These are phyloP conservation scores for Batrachochytrium dendrobatidis DNA, from an alignment of 371 early-diverging fungal genomes.

Conservation along the genomic window DNA sequence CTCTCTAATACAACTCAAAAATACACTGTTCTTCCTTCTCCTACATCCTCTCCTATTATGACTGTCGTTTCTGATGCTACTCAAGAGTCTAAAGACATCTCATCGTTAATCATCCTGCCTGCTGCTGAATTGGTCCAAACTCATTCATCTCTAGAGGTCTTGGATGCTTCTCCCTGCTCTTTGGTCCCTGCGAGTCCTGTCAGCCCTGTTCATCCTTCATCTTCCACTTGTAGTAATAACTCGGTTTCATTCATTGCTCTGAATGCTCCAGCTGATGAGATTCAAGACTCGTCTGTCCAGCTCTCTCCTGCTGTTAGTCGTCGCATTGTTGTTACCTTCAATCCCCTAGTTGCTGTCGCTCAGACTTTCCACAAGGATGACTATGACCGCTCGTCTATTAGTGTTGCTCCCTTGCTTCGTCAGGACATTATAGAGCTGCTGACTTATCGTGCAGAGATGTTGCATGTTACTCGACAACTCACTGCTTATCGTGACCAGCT, in stretches of 20 bases:
- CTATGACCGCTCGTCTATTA: slow-evolving; percentile 10
- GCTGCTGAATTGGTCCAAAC: too few relatives aligned
- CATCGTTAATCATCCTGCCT: too few relatives aligned
- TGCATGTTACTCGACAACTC: not conserved
- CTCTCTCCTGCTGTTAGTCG: not conserved
- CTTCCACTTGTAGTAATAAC: not conserved
- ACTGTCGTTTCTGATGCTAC: too few relatives aligned
- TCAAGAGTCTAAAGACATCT: too few relatives aligned
- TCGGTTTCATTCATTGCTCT: not conserved
- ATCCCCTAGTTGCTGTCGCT: not conserved
- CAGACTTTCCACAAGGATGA: not conserved
- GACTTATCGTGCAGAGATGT: slow-evolving; percentile 7
- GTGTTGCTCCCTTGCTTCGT: slow-evolving; percentile 8
- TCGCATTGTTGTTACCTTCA: not conserved
- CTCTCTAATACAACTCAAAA: too few relatives aligned
- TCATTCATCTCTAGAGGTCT: too few relatives aligned
- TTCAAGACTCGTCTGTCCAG: not conserved
- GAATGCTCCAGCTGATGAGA: not conserved
- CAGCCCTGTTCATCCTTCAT: not conserved
- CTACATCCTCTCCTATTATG: too few relatives aligned
- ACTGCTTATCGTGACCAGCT: not conserved
- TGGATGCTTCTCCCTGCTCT: too few relatives aligned
- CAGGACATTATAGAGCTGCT: slow-evolving; percentile 8
- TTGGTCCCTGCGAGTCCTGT: not conserved
- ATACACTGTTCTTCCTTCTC: too few relatives aligned